phyloP scores from a whole-genome alignment of 345 rosid genomes.

The Populus davidiana region DNA sequence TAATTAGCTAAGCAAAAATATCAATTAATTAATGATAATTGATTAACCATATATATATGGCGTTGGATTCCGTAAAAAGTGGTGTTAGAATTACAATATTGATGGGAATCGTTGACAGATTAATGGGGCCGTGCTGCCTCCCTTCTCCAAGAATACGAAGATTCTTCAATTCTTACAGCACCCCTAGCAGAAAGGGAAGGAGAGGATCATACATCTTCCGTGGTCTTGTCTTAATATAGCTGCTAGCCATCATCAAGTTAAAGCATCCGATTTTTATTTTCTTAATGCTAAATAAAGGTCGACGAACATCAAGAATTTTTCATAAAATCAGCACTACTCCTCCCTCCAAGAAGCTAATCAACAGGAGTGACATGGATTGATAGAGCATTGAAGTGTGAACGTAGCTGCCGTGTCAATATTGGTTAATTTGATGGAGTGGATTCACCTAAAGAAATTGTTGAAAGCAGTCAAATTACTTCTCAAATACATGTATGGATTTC shows the following conservation, averaged over 20 bases:
- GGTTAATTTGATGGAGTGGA: not conserved
- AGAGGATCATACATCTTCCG: not conserved
- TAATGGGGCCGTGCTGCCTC: not conserved
- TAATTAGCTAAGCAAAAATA: too few relatives aligned
- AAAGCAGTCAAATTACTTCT: not conserved
- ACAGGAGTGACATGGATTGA: too few relatives aligned
- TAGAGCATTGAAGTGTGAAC: not conserved
- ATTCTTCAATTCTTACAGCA: not conserved
- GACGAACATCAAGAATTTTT: too few relatives aligned
- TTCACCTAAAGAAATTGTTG: not conserved
- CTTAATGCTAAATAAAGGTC: too few relatives aligned
- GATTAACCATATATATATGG: too few relatives aligned
- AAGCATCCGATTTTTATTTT: not conserved
- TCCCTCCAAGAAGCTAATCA: too few relatives aligned
- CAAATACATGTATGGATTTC: too few relatives aligned
- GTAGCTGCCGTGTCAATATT: not conserved
- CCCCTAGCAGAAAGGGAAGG: not conserved
- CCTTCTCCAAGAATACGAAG: not conserved
- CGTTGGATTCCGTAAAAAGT: too few relatives aligned
- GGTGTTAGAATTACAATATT: not conserved
- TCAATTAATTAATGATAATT: too few relatives aligned
- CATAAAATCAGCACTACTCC: too few relatives aligned
- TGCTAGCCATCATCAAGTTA: not conserved
- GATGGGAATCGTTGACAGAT: not conserved
- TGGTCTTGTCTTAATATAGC: not conserved